Conservation (phyloP, 306 rosid genomes). For the Vigna radiata region DNA sequence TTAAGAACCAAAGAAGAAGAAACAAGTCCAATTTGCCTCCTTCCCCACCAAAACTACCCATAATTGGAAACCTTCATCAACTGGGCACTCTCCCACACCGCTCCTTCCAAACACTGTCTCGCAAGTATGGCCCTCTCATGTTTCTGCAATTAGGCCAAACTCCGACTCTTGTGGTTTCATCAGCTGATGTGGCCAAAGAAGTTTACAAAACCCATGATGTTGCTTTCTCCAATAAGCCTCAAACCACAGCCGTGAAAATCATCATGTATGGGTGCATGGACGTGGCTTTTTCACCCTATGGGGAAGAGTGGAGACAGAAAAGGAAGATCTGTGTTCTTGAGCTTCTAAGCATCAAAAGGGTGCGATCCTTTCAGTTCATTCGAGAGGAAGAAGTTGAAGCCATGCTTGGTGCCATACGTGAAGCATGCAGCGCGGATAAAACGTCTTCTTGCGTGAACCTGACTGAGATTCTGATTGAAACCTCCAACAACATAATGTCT, state of each 20-base stretch:
- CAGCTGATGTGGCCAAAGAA: conserved; percentile 1
- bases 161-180: conserved; percentile 7
- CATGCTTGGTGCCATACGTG: conserved; percentile 13
- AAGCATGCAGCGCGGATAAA: neutral
- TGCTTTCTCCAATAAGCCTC: neutral
- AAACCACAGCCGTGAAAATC: neutral
- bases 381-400: conserved; percentile 39
- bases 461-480: conserved; percentile 17
- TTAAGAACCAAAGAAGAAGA: neutral
- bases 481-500: conserved; percentile 33
- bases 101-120: neutral
- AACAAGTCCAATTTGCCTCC: neutral
- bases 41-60: conserved; percentile 1
- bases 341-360: neutral
- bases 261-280: neutral
- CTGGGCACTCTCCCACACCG: conserved; percentile 9
- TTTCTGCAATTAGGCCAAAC: neutral
- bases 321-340: neutral
- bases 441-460: conserved; percentile 4
- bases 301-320: conserved; percentile 21
- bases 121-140: neutral
- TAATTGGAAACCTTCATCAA: conserved; percentile 11
- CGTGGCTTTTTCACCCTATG: neutral
- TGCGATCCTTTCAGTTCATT: neutral
- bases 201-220: neutral